Base-by-base conservation (phyloP, 306 rosid genomes). In the Dalbergia cultrata region DNA sequence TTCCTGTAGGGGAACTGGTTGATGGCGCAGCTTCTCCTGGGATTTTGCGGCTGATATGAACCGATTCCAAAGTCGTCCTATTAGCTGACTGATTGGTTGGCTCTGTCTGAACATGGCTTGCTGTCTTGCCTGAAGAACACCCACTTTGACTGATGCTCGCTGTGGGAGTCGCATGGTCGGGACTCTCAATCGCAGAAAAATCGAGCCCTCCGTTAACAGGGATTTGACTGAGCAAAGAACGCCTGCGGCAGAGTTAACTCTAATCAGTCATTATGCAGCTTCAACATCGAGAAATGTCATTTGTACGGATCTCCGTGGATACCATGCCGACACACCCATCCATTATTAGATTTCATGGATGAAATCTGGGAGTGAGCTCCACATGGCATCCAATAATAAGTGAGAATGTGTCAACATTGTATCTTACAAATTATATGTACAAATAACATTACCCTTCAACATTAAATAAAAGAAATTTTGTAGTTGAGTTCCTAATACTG, bases 181-280 rank as follows among this genome's bases (percentile, higher is more conserved):
- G 91, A 64, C 87, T 88, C 49, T 76, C 60, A 44, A 82, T 63
- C 44, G 86, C 70, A 16, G 88, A 81, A 75, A 67, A 71, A 0
- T 77, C 72, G 22, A 60, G 75, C 77, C 78, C 81, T 78, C 82
- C 86, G 22, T 57, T 86, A 41, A 72, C 69, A 7, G 94, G 97
- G 49, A 97, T 84, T 90, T 93, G 99, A 78, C 91, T 95, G 68
- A 95, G 97, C 95, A 95, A 85, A 56, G 99, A 95, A 83, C 90
- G 97, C 90, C 99, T 95, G 97, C 80, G 81, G 37, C n/a, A 59
- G 76, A 75, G 41, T 68, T 75, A 73, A 65, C 61, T 67, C 56
- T 47, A 76, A 50, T 54, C 22, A 17, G 26, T n/a, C 60, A 54
- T 83, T 76, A 81, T 52, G 81, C 70, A 83, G 61, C 50, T 59